Evolutionary conservation across 2,329 filamentous ascomycete genomes (phyloP), one percentile per base, ranked within the genome.

Genomic region (Aureobasidium sp.): DNA sequence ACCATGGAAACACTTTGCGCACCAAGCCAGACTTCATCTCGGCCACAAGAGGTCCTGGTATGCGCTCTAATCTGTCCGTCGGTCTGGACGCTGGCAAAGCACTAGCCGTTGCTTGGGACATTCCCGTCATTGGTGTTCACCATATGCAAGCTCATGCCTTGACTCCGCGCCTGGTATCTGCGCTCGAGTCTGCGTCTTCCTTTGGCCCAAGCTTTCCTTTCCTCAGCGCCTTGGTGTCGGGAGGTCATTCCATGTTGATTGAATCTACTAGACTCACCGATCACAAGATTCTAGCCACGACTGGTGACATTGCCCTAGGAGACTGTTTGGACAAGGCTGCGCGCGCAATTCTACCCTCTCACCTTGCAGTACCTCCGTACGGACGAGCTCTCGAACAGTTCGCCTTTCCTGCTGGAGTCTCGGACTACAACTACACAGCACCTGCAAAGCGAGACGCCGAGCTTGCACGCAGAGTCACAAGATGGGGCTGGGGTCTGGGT

Each of bases 121-220:
- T 91, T 41, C 92, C 93, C 3, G 78, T 97, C 36, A 74, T 97
- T 1, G 94, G 86, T 0, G 89, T 97, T 0, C 89, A 99, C 73
- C 94, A 99, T 74, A 97, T 99, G 94, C 92, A 97, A 73, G 94
- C 92, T 12, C 94, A 99, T 74, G 88, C 94, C 20, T 77, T 99
- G 65, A 97, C 94, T 20, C 89, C 93, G 17, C 82, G 91, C 11
- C 82, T 99, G 45, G 86, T 87, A 4, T 76, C 79, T 36, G 88
- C 89, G 5, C 74, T 93, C 64, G 71, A 78, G 58, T 66, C 52
- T 14, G 20, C 17, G 7, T 27, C 42, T 1, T 31, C 41, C n/a
- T 27, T 57, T 17, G 45, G 44, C 3, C 49, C 87, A 0, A 69
- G 75, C 0, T 97, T 95, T 68, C 93, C 94, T 1, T 96, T 96